These are phyloP conservation scores for Umbilicaria muhlenbergii DNA, from an alignment of 495 filamentous ascomycete genomes.

Conservation along the genomic window DNA sequence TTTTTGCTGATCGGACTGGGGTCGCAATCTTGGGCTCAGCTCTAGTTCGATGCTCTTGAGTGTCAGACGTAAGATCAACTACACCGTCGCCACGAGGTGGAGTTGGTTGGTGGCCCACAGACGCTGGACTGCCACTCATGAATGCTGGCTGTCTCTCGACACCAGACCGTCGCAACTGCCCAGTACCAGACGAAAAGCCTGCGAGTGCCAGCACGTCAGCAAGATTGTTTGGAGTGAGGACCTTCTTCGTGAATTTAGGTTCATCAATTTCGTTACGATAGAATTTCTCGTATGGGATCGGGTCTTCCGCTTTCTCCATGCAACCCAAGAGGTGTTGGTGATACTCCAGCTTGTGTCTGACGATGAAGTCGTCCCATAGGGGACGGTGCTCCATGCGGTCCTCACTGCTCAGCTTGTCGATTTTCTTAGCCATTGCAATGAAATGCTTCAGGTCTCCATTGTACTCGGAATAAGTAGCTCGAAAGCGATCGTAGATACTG, in stretches of 20 bases:
- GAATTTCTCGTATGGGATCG: conserved; percentile 10
- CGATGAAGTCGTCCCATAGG: conserved; percentile 57
- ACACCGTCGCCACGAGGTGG: no score
- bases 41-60: no score
- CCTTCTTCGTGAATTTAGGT: conserved; percentile 5
- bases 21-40: no score
- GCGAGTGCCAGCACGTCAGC: conserved; percentile 2
- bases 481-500: conserved; percentile 33
- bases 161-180: no score
- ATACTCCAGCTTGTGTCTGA: conserved; percentile 27
- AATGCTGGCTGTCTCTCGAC: no score
- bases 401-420: conserved; percentile 29
- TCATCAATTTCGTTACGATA: conserved; percentile 9
- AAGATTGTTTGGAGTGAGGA: conserved; percentile 6
- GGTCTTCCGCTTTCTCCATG: conserved; percentile 10
- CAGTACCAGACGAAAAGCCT: no score
- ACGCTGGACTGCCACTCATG: no score
- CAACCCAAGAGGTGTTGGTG: conserved; percentile 18
- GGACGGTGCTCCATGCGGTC: conserved; percentile 28
- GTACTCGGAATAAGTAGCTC: conserved; percentile 40
- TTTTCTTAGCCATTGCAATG: conserved; percentile 32
- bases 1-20: no score
- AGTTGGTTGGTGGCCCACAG: no score
- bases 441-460: conserved; percentile 37
- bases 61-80: no score